A percentile compares a stretch with the other conserved stretches of the same genome.
Conservation (phyloP, 352 stramenopile genomes). For the Phytophthora tentaculata region DNA sequence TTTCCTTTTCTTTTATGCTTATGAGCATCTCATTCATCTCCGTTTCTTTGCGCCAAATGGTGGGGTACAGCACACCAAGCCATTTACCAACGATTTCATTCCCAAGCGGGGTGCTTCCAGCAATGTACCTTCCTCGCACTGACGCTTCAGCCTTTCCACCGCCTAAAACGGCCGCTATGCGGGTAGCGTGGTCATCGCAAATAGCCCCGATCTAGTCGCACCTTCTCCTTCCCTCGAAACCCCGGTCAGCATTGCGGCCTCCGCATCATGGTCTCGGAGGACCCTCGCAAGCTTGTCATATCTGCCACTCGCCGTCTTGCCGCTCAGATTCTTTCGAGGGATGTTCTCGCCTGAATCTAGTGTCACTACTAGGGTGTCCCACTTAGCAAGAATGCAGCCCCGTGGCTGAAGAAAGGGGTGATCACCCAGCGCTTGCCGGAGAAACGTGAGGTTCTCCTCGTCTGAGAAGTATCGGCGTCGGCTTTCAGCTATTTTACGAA, state of each 20-base stretch:
- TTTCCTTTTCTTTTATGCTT: background rate
- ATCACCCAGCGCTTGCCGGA: background rate
- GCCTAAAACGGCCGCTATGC: background rate
- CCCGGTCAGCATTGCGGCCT: background rate
- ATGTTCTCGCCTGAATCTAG: background rate
- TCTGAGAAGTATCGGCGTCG: background rate
- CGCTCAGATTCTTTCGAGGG: background rate
- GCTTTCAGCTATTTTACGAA: background rate
- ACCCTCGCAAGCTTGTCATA: background rate
- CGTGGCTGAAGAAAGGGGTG: background rate
- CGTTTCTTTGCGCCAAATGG: background rate
- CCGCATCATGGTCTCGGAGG: background rate
- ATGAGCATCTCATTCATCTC: background rate
- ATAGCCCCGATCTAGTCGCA: background rate
- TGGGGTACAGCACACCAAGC: background rate
- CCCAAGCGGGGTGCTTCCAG: background rate
- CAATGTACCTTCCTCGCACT: slow-evolving; percentile 3
- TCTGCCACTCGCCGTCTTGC: background rate
- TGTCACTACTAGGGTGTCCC: background rate
- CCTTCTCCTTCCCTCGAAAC: background rate
- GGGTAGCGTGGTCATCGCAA: background rate
- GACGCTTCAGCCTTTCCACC: background rate
- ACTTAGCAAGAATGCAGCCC: background rate
- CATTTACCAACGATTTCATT: slow-evolving; percentile 6
- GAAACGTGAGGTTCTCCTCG: background rate